Evolutionary conservation across 2,329 filamentous ascomycete genomes (phyloP).

Genomic region (Hypoxylon sp.): DNA sequence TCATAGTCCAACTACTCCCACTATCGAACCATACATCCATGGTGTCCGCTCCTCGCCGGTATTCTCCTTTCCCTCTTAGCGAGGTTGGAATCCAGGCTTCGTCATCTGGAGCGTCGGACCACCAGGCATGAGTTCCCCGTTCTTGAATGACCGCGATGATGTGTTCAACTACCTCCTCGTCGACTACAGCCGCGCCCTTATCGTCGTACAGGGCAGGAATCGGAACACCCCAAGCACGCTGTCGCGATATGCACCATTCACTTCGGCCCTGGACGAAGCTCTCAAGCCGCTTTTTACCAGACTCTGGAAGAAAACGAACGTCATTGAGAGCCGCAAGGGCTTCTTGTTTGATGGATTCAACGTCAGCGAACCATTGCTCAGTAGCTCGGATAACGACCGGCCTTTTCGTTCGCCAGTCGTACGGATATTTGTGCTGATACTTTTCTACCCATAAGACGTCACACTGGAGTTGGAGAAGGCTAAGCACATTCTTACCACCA

Average conservation of each 20-base stretch:
- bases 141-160: conserved; percentile 84
- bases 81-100: conserved; percentile 80
- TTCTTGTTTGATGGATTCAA: conserved; percentile 82
- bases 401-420: conserved; percentile 96
- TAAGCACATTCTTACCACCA: conserved; percentile 78
- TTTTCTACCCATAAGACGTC: conserved; percentile 78
- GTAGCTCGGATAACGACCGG: conserved; percentile 93
- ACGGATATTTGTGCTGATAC: conserved; percentile 93
- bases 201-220: conserved; percentile 90
- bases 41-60: conserved; percentile 86
- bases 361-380: conserved; percentile 97
- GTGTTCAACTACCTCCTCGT: conserved; percentile 82
- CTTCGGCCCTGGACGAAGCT: conserved; percentile 89
- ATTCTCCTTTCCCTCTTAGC: conserved; percentile 69
- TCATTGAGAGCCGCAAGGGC: conserved; percentile 78
- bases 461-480: conserved; percentile 69
- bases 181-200: conserved; percentile 82
- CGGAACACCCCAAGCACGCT: conserved; percentile 95
- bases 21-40: conserved; percentile 99
- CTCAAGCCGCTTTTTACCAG: conserved; percentile 80
- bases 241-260: conserved; percentile 98
- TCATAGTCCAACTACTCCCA: conserved; percentile 88
- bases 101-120: conserved; percentile 84
- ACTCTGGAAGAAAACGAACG: conserved; percentile 84
- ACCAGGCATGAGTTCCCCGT: conserved; percentile 93